Percentiles rank a stretch among this genome's conserved stretches.
Evolutionary conservation across 306 rosid genomes (phyloP).

Genomic region (Glycine latifolia): DNA sequence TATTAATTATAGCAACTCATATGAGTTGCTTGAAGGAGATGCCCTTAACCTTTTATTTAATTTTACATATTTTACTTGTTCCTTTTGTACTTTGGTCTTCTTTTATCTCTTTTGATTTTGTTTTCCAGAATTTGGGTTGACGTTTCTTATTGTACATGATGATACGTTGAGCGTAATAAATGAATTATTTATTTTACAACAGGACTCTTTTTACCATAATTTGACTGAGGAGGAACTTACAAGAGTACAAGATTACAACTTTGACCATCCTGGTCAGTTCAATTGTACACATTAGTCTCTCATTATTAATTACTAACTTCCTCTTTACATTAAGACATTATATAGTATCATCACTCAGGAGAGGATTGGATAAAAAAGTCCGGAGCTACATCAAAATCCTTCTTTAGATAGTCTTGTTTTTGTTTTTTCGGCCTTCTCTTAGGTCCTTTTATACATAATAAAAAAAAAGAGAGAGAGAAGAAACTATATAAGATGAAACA

Average conservation of each 20-base stretch:
- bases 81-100: not conserved
- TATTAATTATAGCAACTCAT: not conserved
- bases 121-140: constrained; percentile 34
- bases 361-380: not conserved
- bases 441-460: not conserved
- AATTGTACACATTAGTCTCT: constrained; percentile 33
- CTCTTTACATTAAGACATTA: constrained; percentile 24
- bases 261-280: constrained; percentile 96
- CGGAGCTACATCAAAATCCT: not conserved
- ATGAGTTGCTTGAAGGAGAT: too few relatives aligned
- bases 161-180: constrained; percentile 11
- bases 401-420: not conserved
- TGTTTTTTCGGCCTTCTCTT: not conserved
- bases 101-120: not conserved
- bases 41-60: not conserved
- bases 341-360: not conserved
- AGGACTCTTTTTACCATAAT: constrained; percentile 98
- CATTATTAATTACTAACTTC: constrained; percentile 15
- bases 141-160: constrained; percentile 32
- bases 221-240: constrained; percentile 77
- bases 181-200: constrained; percentile 39
- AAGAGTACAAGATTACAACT: constrained; percentile 92
- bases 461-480: not conserved
- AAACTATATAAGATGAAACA: constrained; percentile 10
- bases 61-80: not conserved